Evolutionary conservation across 75 land plant species (phyloP).

Genomic region (Selaginella tamariscina): DNA sequence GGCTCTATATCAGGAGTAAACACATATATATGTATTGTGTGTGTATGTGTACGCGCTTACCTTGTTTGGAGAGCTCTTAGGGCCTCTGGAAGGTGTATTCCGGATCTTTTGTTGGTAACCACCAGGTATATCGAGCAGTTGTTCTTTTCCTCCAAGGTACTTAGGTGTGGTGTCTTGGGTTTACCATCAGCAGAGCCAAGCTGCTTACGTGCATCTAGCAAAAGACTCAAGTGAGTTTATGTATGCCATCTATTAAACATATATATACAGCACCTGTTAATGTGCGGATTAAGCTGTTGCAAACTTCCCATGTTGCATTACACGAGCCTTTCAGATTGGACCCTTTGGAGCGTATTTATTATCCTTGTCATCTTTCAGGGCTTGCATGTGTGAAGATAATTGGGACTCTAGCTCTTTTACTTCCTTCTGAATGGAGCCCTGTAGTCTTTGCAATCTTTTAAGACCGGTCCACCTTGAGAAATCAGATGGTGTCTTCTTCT

Average conservation of each 20-base stretch:
- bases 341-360: background rate
- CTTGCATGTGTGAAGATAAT: background rate
- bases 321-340: background rate
- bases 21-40: too few relatives aligned
- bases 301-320: background rate
- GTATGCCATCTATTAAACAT: too few relatives aligned
- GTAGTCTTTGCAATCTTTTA: background rate
- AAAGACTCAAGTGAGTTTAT: too few relatives aligned
- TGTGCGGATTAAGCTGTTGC: background rate
- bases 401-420: background rate
- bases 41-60: too few relatives aligned
- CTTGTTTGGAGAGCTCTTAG: background rate
- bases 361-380: background rate
- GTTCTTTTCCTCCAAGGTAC: background rate
- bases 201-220: background rate
- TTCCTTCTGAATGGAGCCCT: background rate
- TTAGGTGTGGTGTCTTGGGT: background rate
- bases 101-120: background rate
- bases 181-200: background rate
- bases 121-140: background rate
- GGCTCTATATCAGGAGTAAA: too few relatives aligned
- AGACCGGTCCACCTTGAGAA: background rate
- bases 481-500: background rate
- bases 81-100: background rate
- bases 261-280: too few relatives aligned